A percentile compares a stretch with the other conserved stretches of the same genome.
phyloP scores from a whole-genome alignment of 495 filamentous ascomycete species.

The Tuber melanosporum region DNA sequence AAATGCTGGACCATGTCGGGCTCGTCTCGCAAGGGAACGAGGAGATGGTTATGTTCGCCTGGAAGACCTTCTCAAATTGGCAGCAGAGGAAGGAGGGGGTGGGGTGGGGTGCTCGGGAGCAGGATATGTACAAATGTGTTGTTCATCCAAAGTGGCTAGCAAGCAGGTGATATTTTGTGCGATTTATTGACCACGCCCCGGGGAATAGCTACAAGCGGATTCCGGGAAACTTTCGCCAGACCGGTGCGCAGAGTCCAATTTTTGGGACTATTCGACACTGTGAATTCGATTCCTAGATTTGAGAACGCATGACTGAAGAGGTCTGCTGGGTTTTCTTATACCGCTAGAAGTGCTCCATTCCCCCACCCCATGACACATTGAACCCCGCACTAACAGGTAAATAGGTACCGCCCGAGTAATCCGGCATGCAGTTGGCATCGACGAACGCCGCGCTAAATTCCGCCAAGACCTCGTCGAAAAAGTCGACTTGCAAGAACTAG shows the following conservation, averaged over 20 bases:
- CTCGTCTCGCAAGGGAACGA: constrained; percentile 78
- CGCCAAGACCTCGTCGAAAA: constrained; percentile 43
- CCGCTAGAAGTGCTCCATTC: constrained; percentile 54
- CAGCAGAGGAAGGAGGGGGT: constrained; percentile 60
- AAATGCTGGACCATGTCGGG: constrained; percentile 81
- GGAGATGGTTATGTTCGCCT: constrained; percentile 75
- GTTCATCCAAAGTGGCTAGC: not conserved
- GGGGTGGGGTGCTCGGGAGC: constrained; percentile 53
- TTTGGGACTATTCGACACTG: constrained; percentile 65
- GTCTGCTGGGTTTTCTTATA: constrained; percentile 69
- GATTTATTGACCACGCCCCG: not conserved
- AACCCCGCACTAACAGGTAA: not conserved
- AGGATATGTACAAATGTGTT: constrained; percentile 56
- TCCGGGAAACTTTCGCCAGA: constrained; percentile 77
- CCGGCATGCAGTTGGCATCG: constrained; percentile 70
- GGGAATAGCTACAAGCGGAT: constrained; percentile 56
- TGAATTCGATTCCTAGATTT: constrained; percentile 76
- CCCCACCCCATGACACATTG: not conserved
- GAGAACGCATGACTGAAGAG: constrained; percentile 82
- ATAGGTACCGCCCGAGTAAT: constrained; percentile 45
- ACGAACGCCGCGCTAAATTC: constrained; percentile 67
- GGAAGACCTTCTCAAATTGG: constrained; percentile 85
- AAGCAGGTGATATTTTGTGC: not conserved
- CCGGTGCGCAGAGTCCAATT: constrained; percentile 68
- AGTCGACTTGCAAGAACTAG: constrained; percentile 7